Conservation (phyloP, 2,329 filamentous ascomycete species). For the Alternaria sp. region DNA sequence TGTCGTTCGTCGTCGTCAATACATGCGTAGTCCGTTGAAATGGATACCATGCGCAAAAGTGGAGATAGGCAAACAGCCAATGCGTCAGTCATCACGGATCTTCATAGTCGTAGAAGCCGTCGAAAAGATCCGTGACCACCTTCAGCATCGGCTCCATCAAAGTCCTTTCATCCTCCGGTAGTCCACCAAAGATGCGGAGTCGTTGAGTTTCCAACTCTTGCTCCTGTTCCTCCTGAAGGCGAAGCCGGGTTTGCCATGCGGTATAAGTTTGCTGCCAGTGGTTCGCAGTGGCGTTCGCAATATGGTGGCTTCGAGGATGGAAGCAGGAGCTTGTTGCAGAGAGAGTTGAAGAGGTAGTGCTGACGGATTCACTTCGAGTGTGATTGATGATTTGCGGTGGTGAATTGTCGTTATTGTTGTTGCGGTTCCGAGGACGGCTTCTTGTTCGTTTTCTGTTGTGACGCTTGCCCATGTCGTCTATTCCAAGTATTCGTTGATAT, state of each 20-base stretch:
- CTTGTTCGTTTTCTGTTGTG: constrained; percentile 57
- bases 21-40: constrained; percentile 3
- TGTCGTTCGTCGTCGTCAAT: constrained; percentile 15
- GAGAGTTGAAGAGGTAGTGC: constrained; percentile 37
- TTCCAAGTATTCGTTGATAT: constrained; percentile 9
- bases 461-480: constrained; percentile 51
- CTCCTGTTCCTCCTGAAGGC: constrained; percentile 39
- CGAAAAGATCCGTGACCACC: constrained; percentile 57
- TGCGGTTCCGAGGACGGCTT: constrained; percentile 53
- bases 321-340: constrained; percentile 35
- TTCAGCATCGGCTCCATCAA: constrained; percentile 58
- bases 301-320: constrained; percentile 28
- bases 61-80: constrained; percentile 14
- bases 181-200: constrained; percentile 56
- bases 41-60: constrained; percentile 9
- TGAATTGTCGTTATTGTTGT: constrained; percentile 37
- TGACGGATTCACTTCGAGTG: constrained; percentile 41
- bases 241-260: constrained; percentile 49
- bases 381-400: constrained; percentile 30
- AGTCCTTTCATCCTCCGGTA: constrained; percentile 53
- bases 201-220: constrained; percentile 46
- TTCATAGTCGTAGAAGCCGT: constrained; percentile 56
- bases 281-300: constrained; percentile 29
- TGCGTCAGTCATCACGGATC: constrained; percentile 45
- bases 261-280: constrained; percentile 51